phyloP scores from a whole-genome alignment of 2,329 filamentous ascomycete genomes.

The Sporothrix sp. region DNA sequence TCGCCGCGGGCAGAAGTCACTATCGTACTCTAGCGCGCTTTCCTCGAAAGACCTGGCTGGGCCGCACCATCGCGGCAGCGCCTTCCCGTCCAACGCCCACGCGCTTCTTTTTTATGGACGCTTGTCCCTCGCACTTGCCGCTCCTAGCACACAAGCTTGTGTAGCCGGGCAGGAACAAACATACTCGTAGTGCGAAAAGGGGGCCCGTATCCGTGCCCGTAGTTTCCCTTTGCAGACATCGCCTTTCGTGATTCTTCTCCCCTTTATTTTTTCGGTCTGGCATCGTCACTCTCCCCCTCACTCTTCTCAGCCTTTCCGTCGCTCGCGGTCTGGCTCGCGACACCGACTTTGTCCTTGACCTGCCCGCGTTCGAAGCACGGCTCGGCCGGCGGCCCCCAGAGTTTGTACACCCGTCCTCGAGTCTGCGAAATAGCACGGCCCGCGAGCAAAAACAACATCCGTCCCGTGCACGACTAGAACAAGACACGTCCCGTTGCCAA shows the following conservation, averaged over 20 bases:
- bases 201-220: background rate
- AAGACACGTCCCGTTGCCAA: background rate
- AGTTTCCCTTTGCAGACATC: conserved; percentile 2
- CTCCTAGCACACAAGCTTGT: no score
- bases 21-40: conserved; percentile 3
- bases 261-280: background rate
- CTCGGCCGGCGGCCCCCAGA: conserved; percentile 1
- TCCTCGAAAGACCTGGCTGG: background rate
- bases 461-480: no score
- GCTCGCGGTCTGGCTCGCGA: background rate
- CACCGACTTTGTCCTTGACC: conserved; percentile 1
- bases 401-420: background rate
- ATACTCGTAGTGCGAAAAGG: no score
- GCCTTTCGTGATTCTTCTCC: background rate
- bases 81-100: conserved; percentile 12
- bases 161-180: background rate
- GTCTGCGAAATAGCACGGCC: background rate
- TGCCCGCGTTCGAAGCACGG: conserved; percentile 8
- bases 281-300: background rate
- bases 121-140: background rate
- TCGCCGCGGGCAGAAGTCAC: no score
- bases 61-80: conserved; percentile 11
- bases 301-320: background rate
- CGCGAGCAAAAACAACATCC: background rate
- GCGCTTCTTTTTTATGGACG: background rate